Conservation (phyloP, 2,329 filamentous ascomycete genomes). For the Canariomyces notabilis region DNA sequence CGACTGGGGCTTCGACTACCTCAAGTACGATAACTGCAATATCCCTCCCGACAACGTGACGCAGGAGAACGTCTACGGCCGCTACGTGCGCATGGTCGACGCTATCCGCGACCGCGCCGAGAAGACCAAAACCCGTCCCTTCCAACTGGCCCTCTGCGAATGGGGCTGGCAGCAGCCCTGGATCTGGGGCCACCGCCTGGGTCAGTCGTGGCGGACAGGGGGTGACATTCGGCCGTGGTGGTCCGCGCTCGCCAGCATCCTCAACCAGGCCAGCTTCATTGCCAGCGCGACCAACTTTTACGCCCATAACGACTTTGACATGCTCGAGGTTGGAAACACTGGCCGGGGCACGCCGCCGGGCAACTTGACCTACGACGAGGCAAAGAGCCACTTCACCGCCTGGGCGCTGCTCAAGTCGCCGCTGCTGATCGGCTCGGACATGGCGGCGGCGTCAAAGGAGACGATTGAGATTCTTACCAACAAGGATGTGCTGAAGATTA, state of each 20-base stretch:
- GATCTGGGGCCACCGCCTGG: constrained; percentile 9
- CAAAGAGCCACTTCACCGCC: constrained; percentile 11
- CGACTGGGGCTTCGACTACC: constrained; percentile 10
- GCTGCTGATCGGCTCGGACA: constrained; percentile 7
- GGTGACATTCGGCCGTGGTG: constrained; percentile 16
- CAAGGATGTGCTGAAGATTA: constrained; percentile 11
- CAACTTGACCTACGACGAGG: constrained; percentile 14
- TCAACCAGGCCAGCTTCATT: constrained; percentile 15
- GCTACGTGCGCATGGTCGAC: constrained; percentile 9
- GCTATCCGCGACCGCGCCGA: constrained; percentile 3
- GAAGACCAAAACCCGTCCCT: not conserved
- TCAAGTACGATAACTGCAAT: constrained; percentile 20
- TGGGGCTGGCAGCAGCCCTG: constrained; percentile 15
- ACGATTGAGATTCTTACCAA: constrained; percentile 9
- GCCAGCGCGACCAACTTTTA: constrained; percentile 2
- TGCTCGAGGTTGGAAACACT: constrained; percentile 16
- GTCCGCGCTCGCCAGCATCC: constrained; percentile 10
- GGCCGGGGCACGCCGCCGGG: constrained; percentile 9
- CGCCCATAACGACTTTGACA: constrained; percentile 13
- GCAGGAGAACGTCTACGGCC: constrained; percentile 11
- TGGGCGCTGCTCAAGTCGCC: constrained; percentile 15
- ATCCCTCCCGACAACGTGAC: constrained; percentile 15
- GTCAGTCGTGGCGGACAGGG: constrained; percentile 12
- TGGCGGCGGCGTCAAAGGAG: constrained; percentile 3
- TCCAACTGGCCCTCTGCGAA: constrained; percentile 13